Evolutionary conservation across 2,329 filamentous ascomycete genomes (phyloP).

Genomic region (Hypomyces rosellus): DNA sequence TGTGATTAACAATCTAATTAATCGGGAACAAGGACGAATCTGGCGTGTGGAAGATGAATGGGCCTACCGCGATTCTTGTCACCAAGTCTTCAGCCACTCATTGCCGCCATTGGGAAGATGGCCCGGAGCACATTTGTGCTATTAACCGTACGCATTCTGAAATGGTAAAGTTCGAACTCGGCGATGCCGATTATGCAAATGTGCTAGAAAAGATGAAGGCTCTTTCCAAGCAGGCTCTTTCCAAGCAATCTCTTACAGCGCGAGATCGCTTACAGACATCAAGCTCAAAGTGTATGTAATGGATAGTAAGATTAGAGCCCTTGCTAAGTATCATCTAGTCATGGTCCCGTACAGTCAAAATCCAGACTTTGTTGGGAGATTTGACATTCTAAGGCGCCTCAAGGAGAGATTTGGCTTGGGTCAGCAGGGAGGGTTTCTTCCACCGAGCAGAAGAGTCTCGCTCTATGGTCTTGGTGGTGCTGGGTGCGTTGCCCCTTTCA

Average conservation of each 20-base stretch:
- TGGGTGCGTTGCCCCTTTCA: no score
- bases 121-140: constrained; percentile 17
- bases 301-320: background rate
- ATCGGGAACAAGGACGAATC: constrained; percentile 10
- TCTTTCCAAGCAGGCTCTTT: constrained; percentile 8
- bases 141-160: constrained; percentile 15
- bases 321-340: constrained; percentile 7
- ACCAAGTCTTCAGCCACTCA: constrained; percentile 20
- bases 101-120: constrained; percentile 18
- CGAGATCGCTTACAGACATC: background rate
- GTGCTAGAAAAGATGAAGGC: constrained; percentile 3
- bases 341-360: constrained; percentile 12
- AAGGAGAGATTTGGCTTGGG: constrained; percentile 6
- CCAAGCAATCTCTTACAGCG: background rate
- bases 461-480: constrained; percentile 2
- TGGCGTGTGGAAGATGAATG: constrained; percentile 19
- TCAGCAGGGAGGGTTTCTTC: background rate
- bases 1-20: background rate
- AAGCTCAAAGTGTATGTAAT: constrained; percentile 8
- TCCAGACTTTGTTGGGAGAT: constrained; percentile 8
- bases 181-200: constrained; percentile 9
- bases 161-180: constrained; percentile 20
- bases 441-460: constrained; percentile 1
- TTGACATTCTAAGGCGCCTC: background rate
- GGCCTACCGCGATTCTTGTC: constrained; percentile 16